Evolutionary conservation across 2,329 filamentous ascomycete genomes (phyloP), one percentile per base, ranked within the genome.

Genomic region (Paecilomyces variotii): DNA sequence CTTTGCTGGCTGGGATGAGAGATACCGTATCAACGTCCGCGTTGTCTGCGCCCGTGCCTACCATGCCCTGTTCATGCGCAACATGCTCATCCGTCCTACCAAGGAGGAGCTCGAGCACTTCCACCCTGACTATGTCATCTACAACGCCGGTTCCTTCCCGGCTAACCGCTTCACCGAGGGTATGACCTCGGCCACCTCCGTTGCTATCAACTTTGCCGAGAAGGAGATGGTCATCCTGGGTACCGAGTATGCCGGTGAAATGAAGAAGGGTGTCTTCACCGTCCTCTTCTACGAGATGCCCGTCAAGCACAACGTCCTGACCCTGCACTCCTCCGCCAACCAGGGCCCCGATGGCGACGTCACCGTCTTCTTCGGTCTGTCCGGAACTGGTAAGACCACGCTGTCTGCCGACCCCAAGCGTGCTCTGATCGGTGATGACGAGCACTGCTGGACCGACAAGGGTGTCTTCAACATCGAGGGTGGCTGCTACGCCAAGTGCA

Each of bases 191-290:
- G 90, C 91, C 63, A 99, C 94, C 56, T 99, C 94, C 7, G 93
- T 99, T 56, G 89, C 94, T 67, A 95, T 99, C 82, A 99, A 99
- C 87, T 99, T 99, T 71, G 89, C 89, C 73, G 92, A 97, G 74
- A 97, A 96, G 87, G 94, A 99, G 84, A 99, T 99, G 94, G 94
- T 99, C 68, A 99, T 99, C 75, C 87, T 99, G 59, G 94, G 94
- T 76, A 99, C 94, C 35, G 94, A 99, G 81, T 99, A 99, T 73
- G 94, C 94, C 59, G 93, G 93, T 70, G 90, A 93, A 80, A 93
- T 94, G 90, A 96, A 96, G 83, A 96, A 96, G 83, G 92, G 94
- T 69, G 85, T 99, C 77, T 99, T 99, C 84, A 99, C 94, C 54
- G 91, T 99, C 55, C 87, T 99, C 75, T 99, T 96, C 85, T 99